phyloP scores from a whole-genome alignment of 345 rosid genomes.

The Syzygium grande region DNA sequence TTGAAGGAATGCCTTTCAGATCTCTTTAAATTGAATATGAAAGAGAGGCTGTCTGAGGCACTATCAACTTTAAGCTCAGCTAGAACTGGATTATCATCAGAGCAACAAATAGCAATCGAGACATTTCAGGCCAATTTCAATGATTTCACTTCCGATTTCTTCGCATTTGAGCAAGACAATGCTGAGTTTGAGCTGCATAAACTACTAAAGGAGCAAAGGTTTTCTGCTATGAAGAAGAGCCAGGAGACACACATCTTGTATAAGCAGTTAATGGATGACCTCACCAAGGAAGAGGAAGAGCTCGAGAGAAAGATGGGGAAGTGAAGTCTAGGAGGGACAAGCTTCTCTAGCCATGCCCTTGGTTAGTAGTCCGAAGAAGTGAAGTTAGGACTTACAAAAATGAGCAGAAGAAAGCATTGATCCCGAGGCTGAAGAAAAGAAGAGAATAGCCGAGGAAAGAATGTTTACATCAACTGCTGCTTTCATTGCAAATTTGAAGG shows the following conservation, averaged over 20 bases:
- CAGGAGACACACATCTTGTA: neutral
- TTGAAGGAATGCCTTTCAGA: neutral
- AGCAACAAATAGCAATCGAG: neutral
- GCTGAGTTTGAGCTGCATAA: neutral
- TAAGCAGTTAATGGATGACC: neutral
- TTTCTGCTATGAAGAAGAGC: neutral
- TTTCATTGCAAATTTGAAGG: constrained; percentile 6
- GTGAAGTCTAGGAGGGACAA: neutral
- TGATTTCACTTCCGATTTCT: neutral
- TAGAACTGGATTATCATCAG: neutral
- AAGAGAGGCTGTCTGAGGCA: neutral
- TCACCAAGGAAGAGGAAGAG: neutral
- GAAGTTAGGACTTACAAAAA: neutral
- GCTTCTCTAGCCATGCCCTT: neutral
- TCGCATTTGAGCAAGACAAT: neutral
- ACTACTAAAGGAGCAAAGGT: neutral
- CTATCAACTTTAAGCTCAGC: neutral
- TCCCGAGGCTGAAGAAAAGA: neutral
- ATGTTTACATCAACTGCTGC: constrained; percentile 1
- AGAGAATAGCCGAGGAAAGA: neutral
- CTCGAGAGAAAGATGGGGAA: neutral
- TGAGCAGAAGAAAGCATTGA: neutral
- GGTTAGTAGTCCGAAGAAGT: neutral
- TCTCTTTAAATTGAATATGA: neutral
- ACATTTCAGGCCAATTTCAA: neutral